Evolutionary conservation across 2,329 filamentous ascomycete genomes (phyloP), one percentile per base, ranked within the genome.

Genomic region (Scedosporium aurantiacum): DNA sequence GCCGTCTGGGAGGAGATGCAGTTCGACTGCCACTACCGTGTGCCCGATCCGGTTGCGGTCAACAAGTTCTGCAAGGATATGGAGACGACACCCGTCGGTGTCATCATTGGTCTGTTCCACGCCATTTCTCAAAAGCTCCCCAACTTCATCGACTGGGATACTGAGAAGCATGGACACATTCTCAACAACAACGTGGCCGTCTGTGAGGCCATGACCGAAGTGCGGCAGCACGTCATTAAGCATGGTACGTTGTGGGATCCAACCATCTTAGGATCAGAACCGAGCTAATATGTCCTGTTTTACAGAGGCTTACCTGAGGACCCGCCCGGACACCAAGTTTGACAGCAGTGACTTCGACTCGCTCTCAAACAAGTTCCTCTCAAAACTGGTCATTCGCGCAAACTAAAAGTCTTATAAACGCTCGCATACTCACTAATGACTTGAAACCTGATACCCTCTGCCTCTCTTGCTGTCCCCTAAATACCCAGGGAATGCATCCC

Each of bases 1-100:
- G 90, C 90, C 10, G 91, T 97, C 21, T 97, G 93, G 93, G 93
- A 97, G 74, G 89, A 96, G 81, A 97, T 97, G 86, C 92, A 97
- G 74, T 97, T 97, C 71, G 93, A 97, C 77, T 95, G 90, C 81
- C 90, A 96, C 77, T 97, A 96, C 81, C 89, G 93, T 60, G 87
- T 95, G 3, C 91, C 90, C 4, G 92, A 97, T 72, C 82, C 88
- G 60, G 81, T 83, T 58, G 88, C 89, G 4, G 92, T 96, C 64
- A 86, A 93, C 70, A 96, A 96, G 78, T 97, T 97, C 81, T 97
- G 92, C 79, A 84, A 80, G 63, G 93, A 97, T 71, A 97, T 97
- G 93, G 93, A 97, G 78, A 90, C 89, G 8, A 96, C 89, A 6
- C 93, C 93, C 0, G 92, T 97, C 50, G 93, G 93, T 68, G 93